Percentiles rank a stretch among this genome's conserved stretches.
phyloP scores from a whole-genome alignment of 352 stramenopile species.

The Pelagophyceae sp. region DNA sequence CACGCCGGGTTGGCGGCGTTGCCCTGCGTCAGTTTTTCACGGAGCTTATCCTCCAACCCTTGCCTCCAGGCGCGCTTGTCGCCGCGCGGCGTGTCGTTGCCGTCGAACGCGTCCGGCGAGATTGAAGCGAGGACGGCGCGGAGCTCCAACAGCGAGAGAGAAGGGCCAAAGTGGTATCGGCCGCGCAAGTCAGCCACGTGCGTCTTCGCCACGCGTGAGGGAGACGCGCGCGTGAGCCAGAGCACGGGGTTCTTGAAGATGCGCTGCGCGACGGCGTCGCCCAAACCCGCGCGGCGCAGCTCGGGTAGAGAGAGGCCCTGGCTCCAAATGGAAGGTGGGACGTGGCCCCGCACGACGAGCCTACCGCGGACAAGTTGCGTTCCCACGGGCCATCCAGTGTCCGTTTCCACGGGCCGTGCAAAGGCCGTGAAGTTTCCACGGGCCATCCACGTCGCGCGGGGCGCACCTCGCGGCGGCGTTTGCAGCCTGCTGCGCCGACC shows the following conservation, averaged over 20 bases:
- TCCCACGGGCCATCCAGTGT: no score
- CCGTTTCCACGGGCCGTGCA: no score
- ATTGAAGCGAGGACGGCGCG: slow-evolving; percentile 8
- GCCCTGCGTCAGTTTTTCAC: not conserved
- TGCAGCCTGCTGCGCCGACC: not conserved
- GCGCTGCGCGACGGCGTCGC: not conserved
- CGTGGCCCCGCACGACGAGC: not conserved
- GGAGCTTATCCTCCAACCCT: slow-evolving; percentile 5
- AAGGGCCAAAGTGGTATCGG: not conserved
- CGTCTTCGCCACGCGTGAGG: not conserved
- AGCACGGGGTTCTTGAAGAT: slow-evolving; percentile 11
- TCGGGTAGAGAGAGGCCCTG: not conserved
- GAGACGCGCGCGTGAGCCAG: slow-evolving; percentile 1
- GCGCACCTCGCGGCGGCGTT: not conserved
- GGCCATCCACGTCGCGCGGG: no score
- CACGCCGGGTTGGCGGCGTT: not conserved
- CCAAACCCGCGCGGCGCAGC: not conserved
- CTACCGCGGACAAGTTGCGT: no score
- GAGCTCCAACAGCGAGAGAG: slow-evolving; percentile 9
- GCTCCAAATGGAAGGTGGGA: not conserved
- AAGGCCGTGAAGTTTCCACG: no score
- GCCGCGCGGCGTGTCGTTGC: not conserved
- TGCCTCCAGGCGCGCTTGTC: not conserved
- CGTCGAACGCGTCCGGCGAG: not conserved
- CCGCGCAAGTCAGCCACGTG: slow-evolving; percentile 15